These are phyloP conservation scores for Phialophora tarda DNA, from an alignment of 2,329 filamentous ascomycete genomes.

Conservation along the genomic window DNA sequence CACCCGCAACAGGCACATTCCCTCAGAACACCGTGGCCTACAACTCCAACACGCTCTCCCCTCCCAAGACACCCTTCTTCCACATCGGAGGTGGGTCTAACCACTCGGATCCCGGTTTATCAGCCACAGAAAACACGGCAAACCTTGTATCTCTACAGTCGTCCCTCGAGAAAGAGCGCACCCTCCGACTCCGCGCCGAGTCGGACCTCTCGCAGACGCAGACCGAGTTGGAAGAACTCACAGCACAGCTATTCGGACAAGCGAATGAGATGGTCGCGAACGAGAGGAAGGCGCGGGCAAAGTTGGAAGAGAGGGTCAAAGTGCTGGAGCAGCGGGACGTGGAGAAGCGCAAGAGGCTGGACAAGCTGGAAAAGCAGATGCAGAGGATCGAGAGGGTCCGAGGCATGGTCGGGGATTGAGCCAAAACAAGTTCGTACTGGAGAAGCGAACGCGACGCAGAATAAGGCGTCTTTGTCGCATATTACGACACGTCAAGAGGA, in stretches of 20 bases:
- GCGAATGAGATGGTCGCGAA: conserved; percentile 71
- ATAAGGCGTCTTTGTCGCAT: neutral
- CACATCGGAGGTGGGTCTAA: conserved; percentile 30
- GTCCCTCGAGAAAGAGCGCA: conserved; percentile 61
- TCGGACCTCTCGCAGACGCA: conserved; percentile 60
- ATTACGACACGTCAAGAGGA: neutral
- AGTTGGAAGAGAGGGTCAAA: conserved; percentile 55
- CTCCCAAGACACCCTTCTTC: conserved; percentile 37
- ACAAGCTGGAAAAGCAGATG: conserved; percentile 62
- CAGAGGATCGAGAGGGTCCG: conserved; percentile 62
- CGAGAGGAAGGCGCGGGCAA: conserved; percentile 64
- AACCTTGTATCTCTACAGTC: conserved; percentile 56
- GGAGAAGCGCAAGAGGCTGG: conserved; percentile 59
- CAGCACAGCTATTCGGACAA: conserved; percentile 64
- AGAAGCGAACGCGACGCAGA: neutral
- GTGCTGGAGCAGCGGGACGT: conserved; percentile 53
- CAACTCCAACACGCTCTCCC: conserved; percentile 34
- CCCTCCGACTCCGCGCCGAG: conserved; percentile 63
- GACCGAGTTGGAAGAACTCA: conserved; percentile 66
- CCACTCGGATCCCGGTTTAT: conserved; percentile 29
- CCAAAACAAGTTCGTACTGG: neutral
- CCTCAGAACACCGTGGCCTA: conserved; percentile 36
- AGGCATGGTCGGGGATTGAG: conserved; percentile 54
- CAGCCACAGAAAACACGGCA: conserved; percentile 30
- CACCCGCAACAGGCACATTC: conserved; percentile 50